Base-by-base conservation (phyloP, 768 basidiomycete genomes). In the Boletus bicolor region DNA sequence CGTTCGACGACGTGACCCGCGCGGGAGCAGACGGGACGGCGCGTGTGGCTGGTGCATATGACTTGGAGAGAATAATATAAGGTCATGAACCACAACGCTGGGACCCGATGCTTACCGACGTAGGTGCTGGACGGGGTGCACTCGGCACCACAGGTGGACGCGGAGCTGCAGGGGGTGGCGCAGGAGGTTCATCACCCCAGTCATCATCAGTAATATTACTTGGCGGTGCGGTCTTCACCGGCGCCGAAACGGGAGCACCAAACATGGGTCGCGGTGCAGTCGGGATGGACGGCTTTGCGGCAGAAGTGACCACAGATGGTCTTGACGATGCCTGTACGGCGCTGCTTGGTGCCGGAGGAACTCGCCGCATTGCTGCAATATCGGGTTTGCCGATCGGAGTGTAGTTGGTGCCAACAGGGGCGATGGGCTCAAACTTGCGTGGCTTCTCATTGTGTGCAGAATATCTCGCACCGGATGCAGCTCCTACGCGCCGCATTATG, bases 381-480 rank as follows among this genome's bases (percentile, higher is more conserved):
- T 93, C 88, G 3, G 84, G 80, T 55, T 77, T 83, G 17, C 91
- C 91, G 19, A 91, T 76, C 7, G 91, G 91, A 2, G 77, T 84
- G 70, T 92, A 91, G 62, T 69, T 84, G 0, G 87, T 85, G 10
- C 91, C 88, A 5, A 89, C 88, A 17, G 93, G 89, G 0, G 87
- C 81, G 61, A 95, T 93, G 5, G 89, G 88, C 59, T 92, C 88
- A 51, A 78, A 78, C 64, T 81, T 85, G 54, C 87, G 84, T 0
- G 87, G 69, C n/a, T 77, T 71, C 64, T 94, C 91, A 47, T 87
- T 86, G 64, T 94, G 93, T 1, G 83, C 78, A 4, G 90, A 88
- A 71, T 98, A 98, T 64, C 84, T 91, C 0, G 92, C 84, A n/a
- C 93, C 93, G 12, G 91, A 93, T 10, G 92, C 87, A 17, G 87